A percentile compares a stretch with the other conserved stretches of the same genome.
Evolutionary conservation across 2,329 filamentous ascomycete species (phyloP).

Genomic region (Cladophialophora psammophila): DNA sequence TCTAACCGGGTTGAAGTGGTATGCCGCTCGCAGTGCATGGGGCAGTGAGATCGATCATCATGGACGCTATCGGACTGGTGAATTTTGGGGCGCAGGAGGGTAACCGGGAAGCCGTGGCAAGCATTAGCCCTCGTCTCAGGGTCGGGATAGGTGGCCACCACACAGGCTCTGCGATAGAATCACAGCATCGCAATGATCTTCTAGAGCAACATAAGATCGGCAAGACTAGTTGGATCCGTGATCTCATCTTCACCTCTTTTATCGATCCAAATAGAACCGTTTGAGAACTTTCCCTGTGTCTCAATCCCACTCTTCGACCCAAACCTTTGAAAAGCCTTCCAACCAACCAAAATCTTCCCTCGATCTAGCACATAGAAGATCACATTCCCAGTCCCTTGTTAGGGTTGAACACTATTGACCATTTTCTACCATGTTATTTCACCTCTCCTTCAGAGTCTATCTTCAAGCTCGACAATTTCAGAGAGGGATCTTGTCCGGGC

Average conservation of each 20-base stretch:
- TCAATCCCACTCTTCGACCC: background rate
- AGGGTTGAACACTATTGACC: background rate
- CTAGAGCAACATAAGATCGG: background rate
- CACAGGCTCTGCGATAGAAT: background rate
- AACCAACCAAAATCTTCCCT: background rate
- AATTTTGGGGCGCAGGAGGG: background rate
- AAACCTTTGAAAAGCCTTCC: background rate
- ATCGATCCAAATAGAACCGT: background rate
- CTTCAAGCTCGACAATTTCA: background rate
- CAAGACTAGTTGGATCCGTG: background rate
- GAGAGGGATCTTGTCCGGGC: too few relatives aligned
- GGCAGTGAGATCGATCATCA: background rate
- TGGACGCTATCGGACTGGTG: background rate
- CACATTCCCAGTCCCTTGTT: background rate
- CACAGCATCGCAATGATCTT: background rate
- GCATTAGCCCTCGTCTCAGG: background rate
- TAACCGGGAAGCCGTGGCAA: background rate
- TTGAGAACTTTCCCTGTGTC: background rate
- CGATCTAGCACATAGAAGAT: background rate
- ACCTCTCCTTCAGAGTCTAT: background rate
- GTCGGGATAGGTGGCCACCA: background rate
- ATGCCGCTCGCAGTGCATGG: background rate
- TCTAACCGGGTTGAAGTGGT: background rate
- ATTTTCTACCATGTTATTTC: background rate
- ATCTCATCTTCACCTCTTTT: background rate